Percentiles rank a stretch among this genome's conserved stretches.
These are phyloP conservation scores for Allodekkera sacchari DNA, from an alignment of 805 yeast genomes.

Conservation along the genomic window DNA sequence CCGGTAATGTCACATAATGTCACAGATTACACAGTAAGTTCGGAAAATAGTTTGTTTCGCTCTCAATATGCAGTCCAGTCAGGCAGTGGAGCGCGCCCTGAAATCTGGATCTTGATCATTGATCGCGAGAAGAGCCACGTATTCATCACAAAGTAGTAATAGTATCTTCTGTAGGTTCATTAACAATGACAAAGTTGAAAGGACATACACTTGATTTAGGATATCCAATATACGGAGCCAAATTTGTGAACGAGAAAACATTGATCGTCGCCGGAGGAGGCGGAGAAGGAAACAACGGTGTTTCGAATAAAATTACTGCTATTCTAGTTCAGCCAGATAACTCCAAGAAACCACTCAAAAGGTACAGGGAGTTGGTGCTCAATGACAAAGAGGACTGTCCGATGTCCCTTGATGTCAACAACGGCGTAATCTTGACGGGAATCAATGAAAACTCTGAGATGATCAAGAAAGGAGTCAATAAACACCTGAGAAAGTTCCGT, in stretches of 20 bases:
- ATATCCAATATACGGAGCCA: conserved; percentile 77
- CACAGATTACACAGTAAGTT: too few species aligned
- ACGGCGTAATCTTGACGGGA: conserved; percentile 55
- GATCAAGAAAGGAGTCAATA: conserved; percentile 54
- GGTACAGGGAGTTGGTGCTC: conserved; percentile 47
- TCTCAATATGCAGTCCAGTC: too few species aligned
- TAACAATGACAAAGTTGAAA: conserved; percentile 19
- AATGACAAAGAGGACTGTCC: conserved; percentile 77
- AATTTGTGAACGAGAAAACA: conserved; percentile 52
- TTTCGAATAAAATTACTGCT: conserved; percentile 74
- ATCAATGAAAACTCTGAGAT: conserved; percentile 61
- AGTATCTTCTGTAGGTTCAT: too few species aligned
- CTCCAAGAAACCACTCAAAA: conserved; percentile 39
- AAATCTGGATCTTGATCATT: too few species aligned
- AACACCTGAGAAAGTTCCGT: conserved; percentile 60
- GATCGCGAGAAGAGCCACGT: too few species aligned
- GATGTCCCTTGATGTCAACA: conserved; percentile 59
- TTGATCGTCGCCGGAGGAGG: conserved; percentile 88
- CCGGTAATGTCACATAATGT: too few species aligned
- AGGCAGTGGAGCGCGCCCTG: too few species aligned
- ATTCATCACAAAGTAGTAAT: too few species aligned
- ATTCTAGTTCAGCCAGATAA: conserved; percentile 48
- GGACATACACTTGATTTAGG: conserved; percentile 31
- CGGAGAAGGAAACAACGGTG: conserved; percentile 87
- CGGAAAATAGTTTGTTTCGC: too few species aligned